These are phyloP conservation scores for Leptomonas pyrrhocoris DNA, from an alignment of 208 protist genomes.

Conservation along the genomic window DNA sequence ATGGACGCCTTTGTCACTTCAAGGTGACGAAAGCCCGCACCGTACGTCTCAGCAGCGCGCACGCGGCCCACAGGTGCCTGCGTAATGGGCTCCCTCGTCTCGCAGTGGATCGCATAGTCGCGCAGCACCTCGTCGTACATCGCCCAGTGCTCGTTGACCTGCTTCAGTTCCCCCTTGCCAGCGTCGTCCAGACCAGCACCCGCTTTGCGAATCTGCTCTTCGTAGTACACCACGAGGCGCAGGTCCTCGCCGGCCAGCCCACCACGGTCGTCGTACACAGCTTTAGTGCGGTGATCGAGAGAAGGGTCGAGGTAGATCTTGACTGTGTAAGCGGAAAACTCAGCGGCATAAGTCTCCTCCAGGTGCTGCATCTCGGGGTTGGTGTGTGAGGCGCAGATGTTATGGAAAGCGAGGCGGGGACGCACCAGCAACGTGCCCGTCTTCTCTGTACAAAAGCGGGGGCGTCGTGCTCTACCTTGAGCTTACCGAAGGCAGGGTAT, in stretches of 20 bases:
- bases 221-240: constrained; percentile 44
- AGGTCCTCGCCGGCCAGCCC: too few species aligned
- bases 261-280: constrained; percentile 43
- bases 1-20: too few species aligned
- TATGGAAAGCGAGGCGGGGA: constrained; percentile 34
- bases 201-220: constrained; percentile 42
- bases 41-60: too few species aligned
- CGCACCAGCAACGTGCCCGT: constrained; percentile 39
- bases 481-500: constrained; percentile 45
- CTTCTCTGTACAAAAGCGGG: constrained; percentile 56
- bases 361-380: constrained; percentile 48
- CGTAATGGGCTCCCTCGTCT: too few species aligned
- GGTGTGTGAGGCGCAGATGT: constrained; percentile 49
- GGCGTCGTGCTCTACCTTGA: constrained; percentile 54
- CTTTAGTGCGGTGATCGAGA: constrained; percentile 50
- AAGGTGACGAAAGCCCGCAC: too few species aligned
- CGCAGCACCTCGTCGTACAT: too few species aligned
- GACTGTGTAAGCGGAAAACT: constrained; percentile 45
- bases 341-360: constrained; percentile 42
- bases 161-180: constrained; percentile 44
- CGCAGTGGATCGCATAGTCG: too few species aligned
- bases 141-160: too few species aligned
- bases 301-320: constrained; percentile 50
- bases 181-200: constrained; percentile 39
- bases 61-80: too few species aligned